Conservation (phyloP, 495 filamentous ascomycete species). For the Xylaria venustula region DNA sequence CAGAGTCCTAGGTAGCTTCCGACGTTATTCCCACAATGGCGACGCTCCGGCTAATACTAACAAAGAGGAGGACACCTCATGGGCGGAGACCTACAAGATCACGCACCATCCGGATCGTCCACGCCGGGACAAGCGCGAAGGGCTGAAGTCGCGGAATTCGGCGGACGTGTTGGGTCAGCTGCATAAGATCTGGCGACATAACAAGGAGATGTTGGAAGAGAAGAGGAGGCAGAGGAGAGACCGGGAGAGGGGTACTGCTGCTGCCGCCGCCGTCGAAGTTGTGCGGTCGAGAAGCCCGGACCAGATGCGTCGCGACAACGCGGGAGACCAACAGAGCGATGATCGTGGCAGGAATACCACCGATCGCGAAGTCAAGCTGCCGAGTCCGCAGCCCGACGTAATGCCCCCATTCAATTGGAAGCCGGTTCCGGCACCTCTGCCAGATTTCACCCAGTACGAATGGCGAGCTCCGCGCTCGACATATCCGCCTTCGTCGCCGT, state of each 20-base stretch:
- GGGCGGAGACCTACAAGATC: conserved; percentile 17
- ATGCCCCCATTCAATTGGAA: not conserved
- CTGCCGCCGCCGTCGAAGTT: too few species aligned
- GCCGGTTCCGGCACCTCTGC: not conserved
- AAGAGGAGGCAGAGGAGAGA: conserved; percentile 3
- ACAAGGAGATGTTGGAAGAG: not conserved
- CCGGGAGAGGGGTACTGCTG: not conserved
- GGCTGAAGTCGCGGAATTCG: not conserved
- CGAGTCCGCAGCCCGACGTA: not conserved
- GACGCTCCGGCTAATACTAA: not conserved
- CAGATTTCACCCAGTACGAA: not conserved
- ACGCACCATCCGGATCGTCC: conserved; percentile 26
- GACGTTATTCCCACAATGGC: conserved; percentile 9
- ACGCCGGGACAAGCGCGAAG: conserved; percentile 12
- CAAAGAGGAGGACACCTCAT: conserved; percentile 8
- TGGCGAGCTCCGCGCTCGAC: not conserved
- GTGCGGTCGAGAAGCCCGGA: not conserved
- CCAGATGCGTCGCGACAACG: not conserved
- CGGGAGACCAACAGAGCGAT: not conserved
- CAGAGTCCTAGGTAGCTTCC: conserved; percentile 20
- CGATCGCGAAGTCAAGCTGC: not conserved
- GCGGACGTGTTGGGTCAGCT: not conserved
- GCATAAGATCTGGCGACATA: conserved; percentile 1
- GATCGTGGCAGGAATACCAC: too few species aligned
- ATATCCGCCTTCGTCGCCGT: not conserved